Conservation (phyloP, 305 asterid genomes). For the Fraxinus angustifolia region DNA sequence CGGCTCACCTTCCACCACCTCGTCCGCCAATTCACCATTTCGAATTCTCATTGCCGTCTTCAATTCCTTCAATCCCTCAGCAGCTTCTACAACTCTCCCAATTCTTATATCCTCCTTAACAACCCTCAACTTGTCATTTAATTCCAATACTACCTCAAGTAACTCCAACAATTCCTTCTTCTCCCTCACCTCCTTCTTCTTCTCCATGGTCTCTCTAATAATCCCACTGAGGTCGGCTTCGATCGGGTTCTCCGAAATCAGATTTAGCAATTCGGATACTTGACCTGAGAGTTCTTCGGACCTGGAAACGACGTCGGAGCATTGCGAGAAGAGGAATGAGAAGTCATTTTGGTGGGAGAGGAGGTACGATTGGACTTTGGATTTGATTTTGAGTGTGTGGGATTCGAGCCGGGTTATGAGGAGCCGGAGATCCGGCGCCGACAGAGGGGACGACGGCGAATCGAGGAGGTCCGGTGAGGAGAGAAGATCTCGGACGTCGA, state of each 20-base stretch:
- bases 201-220: conserved; percentile 49
- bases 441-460: conserved; percentile 59
- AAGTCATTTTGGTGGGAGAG: conserved; percentile 71
- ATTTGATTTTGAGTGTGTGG: conserved; percentile 68
- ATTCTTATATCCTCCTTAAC: conserved; percentile 44
- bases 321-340: conserved; percentile 65
- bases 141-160: conserved; percentile 54
- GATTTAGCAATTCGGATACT: conserved; percentile 39
- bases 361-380: conserved; percentile 76
- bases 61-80: conserved; percentile 58
- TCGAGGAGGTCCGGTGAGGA: conserved; percentile 51
- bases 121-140: conserved; percentile 39
- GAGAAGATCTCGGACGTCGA: conserved; percentile 79
- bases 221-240: conserved; percentile 51
- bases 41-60: conserved; percentile 58
- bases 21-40: conserved; percentile 27
- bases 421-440: conserved; percentile 93
- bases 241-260: conserved; percentile 59
- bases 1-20: conserved; percentile 49
- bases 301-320: conserved; percentile 61
- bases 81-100: conserved; percentile 63
- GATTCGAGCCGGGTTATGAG: conserved; percentile 76
- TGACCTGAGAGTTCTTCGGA: conserved; percentile 48
- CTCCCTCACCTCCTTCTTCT: conserved; percentile 62
- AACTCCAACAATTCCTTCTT: conserved; percentile 59